Evolutionary conservation across 2,329 filamentous ascomycete species (phyloP).

Genomic region (Fusarium secorum): DNA sequence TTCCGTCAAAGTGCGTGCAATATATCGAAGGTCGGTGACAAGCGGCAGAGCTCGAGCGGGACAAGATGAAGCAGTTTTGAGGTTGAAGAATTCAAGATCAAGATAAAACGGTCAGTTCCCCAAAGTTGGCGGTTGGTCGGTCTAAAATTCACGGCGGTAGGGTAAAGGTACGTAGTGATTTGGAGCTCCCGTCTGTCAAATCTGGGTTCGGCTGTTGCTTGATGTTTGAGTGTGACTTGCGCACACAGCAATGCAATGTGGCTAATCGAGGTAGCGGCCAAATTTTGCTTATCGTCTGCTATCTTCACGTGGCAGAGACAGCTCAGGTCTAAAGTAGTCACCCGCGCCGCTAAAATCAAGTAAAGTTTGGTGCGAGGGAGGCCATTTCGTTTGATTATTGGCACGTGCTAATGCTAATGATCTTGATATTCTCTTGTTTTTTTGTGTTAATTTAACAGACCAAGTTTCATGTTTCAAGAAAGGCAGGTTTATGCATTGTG

Average conservation of each 20-base stretch:
- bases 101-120: slow-evolving; percentile 18
- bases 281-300: slow-evolving; percentile 41
- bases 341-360: slow-evolving; percentile 18
- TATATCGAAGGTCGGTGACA: slow-evolving; percentile 26
- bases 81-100: slow-evolving; percentile 9
- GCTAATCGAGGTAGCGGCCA: slow-evolving; percentile 39
- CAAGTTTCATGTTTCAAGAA: slow-evolving; percentile 18
- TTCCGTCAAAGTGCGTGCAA: slow-evolving; percentile 25
- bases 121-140: slow-evolving; percentile 11
- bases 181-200: slow-evolving; percentile 15
- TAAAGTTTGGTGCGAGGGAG: slow-evolving; percentile 17
- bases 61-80: background rate
- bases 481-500: slow-evolving; percentile 15
- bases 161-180: slow-evolving; percentile 13
- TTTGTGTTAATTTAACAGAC: background rate
- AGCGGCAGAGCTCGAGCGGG: slow-evolving; percentile 11
- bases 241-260: slow-evolving; percentile 40
- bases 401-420: slow-evolving; percentile 26
- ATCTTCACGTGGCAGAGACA: slow-evolving; percentile 41
- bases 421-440: background rate
- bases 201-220: slow-evolving; percentile 22
- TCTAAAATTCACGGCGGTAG: slow-evolving; percentile 20
- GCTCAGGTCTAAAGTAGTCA: background rate
- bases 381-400: slow-evolving; percentile 20
- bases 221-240: slow-evolving; percentile 38